Percentiles rank a stretch among this genome's conserved stretches.
Evolutionary conservation across 331 rosid species (phyloP).

Genomic region (Telfairia occidentalis): DNA sequence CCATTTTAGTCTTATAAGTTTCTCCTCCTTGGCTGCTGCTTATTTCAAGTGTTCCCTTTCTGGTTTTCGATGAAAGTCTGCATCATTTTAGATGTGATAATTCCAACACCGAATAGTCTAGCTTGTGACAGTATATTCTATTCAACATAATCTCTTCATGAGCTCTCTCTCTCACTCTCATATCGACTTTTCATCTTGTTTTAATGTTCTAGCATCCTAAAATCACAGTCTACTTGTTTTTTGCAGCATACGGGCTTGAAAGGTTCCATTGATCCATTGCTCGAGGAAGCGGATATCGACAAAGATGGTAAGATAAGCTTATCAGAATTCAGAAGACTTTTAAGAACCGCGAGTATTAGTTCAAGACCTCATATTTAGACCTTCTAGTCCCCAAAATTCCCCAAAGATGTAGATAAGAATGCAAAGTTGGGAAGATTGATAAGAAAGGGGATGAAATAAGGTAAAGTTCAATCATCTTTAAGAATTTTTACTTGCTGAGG

Average conservation of each 20-base stretch:
- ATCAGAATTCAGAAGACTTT: conserved; percentile 74
- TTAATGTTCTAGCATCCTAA: background rate
- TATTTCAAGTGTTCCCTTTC: background rate
- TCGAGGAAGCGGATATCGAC: conserved; percentile 94
- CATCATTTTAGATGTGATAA: background rate
- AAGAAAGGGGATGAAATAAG: background rate
- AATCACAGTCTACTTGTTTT: conserved; percentile 16
- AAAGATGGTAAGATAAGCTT: conserved; percentile 91
- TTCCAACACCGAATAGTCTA: background rate
- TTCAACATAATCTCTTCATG: background rate
- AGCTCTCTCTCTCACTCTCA: background rate
- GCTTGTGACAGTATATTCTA: background rate
- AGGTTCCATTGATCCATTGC: conserved; percentile 82
- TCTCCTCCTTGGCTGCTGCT: background rate
- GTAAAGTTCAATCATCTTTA: background rate
- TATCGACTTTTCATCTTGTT: background rate
- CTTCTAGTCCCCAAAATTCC: conserved; percentile 15
- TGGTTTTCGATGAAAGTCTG: background rate
- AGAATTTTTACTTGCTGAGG: conserved; percentile 4
- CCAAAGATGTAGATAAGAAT: conserved; percentile 7
- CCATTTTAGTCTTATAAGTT: background rate
- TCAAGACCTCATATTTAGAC: conserved; percentile 32
- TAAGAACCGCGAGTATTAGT: conserved; percentile 87
- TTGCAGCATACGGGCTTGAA: conserved; percentile 73
- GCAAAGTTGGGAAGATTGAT: conserved; percentile 6